Evolutionary conservation across 2,329 filamentous ascomycete species (phyloP).

Genomic region (Calonectria leucothoes): DNA sequence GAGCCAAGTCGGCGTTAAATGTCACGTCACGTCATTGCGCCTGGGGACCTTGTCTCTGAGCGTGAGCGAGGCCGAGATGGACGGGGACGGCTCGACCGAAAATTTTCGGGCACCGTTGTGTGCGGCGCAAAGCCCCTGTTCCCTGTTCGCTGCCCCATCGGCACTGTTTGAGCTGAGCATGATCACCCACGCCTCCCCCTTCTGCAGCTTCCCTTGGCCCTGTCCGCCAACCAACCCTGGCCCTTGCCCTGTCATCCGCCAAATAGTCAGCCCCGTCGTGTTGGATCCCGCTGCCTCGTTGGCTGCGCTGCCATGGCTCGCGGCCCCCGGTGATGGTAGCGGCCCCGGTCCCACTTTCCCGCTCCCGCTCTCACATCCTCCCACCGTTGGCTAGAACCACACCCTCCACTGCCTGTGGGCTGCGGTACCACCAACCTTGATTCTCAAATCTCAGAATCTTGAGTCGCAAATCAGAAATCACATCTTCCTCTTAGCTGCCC

Average conservation of each 20-base stretch:
- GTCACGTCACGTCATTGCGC: conserved; percentile 21
- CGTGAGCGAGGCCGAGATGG: not conserved
- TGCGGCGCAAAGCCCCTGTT: conserved; percentile 17
- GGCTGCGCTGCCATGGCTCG: not conserved
- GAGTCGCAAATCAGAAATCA: not conserved
- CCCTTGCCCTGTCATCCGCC: conserved; percentile 1
- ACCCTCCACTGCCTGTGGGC: not conserved
- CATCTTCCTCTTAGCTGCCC: not conserved
- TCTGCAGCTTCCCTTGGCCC: not conserved
- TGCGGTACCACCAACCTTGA: not conserved
- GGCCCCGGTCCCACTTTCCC: conserved; percentile 14
- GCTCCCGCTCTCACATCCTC: conserved; percentile 20
- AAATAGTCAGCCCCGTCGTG: not conserved
- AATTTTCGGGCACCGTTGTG: conserved; percentile 40
- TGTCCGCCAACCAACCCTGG: not conserved
- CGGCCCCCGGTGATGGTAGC: not conserved
- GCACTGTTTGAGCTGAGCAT: conserved; percentile 7
- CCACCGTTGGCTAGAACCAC: conserved; percentile 24
- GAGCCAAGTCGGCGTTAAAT: conserved; percentile 13
- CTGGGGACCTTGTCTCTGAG: not conserved
- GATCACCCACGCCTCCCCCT: conserved; percentile 11
- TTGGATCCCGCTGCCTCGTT: not conserved
- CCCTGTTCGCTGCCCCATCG: conserved; percentile 5
- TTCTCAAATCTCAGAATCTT: conserved; percentile 6
- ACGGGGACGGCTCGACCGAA: conserved; percentile 34